phyloP scores from a whole-genome alignment of 352 stramenopile genomes.

The Pythium phragmitis region DNA sequence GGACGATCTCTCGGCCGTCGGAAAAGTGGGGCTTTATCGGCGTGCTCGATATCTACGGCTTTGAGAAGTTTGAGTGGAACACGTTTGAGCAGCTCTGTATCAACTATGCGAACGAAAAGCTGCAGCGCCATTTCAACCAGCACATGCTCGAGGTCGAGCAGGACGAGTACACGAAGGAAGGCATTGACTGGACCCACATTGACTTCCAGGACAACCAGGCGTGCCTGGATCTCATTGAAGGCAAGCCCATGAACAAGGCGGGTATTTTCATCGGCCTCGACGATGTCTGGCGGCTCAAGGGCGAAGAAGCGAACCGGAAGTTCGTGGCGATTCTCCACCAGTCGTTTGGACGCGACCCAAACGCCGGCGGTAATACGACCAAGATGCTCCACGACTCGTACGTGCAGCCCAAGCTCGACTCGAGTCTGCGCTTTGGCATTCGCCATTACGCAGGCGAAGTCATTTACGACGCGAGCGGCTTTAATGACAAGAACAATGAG shows the following conservation, averaged over 20 bases:
- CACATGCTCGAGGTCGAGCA: conserved; percentile 97
- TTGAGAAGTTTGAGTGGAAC: conserved; percentile 96
- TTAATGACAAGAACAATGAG: conserved; percentile 99
- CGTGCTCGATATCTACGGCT: conserved; percentile 98
- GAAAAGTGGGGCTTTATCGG: conserved; percentile 93
- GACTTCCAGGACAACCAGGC: conserved; percentile 94
- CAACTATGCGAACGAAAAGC: conserved; percentile 96
- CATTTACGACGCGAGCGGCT: conserved; percentile 96
- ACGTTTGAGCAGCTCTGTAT: conserved; percentile 97
- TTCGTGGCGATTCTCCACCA: conserved; percentile 89
- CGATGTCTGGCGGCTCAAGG: conserved; percentile 94
- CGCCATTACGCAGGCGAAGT: conserved; percentile 93
- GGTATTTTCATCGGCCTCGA: conserved; percentile 96
- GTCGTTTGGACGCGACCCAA: conserved; percentile 73
- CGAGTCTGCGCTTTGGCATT: conserved; percentile 88
- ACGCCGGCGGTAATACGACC: conserved; percentile 36
- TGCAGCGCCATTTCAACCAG: conserved; percentile 94
- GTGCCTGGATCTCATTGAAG: conserved; percentile 92
- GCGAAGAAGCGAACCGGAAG: conserved; percentile 90
- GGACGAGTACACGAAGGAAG: conserved; percentile 96
- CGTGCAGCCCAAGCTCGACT: conserved; percentile 90
- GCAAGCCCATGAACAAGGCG: conserved; percentile 85
- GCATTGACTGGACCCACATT: conserved; percentile 92
- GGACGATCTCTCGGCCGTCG: conserved; percentile 78
- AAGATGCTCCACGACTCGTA: conserved; percentile 88